These are phyloP conservation scores for Malbranchea zuffiana DNA, from an alignment of 2,329 filamentous ascomycete species.

Conservation along the genomic window DNA sequence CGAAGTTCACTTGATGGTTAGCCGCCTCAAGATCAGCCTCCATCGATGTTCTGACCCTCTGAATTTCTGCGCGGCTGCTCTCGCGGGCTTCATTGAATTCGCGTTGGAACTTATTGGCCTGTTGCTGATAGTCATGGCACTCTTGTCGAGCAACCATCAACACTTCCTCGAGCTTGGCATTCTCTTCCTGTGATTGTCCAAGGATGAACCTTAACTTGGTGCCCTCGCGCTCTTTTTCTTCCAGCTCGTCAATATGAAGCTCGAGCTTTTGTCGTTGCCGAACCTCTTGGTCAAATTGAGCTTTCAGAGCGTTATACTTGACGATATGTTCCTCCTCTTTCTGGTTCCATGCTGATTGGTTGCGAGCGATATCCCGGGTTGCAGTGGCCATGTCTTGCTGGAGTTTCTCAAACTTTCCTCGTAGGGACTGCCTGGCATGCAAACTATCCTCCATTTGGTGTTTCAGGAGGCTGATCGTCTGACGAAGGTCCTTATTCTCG, in stretches of 20 bases:
- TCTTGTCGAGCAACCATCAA: conserved; percentile 39
- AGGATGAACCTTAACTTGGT: conserved; percentile 70
- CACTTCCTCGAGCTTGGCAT: conserved; percentile 53
- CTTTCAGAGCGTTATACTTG: conserved; percentile 45
- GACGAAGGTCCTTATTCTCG: conserved; percentile 63
- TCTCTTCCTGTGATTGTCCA: conserved; percentile 49
- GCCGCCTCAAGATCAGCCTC: conserved; percentile 73
- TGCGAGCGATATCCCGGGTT: conserved; percentile 66
- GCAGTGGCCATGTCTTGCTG: conserved; percentile 79
- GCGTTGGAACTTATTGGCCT: conserved; percentile 58
- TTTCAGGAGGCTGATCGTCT: conserved; percentile 60
- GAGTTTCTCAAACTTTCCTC: conserved; percentile 69
- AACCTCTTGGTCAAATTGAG: conserved; percentile 56
- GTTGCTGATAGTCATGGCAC: conserved; percentile 61
- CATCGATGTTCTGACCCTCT: conserved; percentile 66
- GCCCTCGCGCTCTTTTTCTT: conserved; percentile 63
- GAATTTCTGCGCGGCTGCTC: conserved; percentile 65
- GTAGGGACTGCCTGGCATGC: conserved; percentile 71
- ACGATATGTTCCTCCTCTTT: conserved; percentile 48
- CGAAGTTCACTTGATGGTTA: conserved; percentile 62
- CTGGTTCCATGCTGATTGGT: conserved; percentile 68
- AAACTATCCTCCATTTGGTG: conserved; percentile 78
- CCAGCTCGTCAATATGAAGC: conserved; percentile 48
- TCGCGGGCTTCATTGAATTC: conserved; percentile 79
- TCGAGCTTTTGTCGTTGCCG: conserved; percentile 52